Base-by-base conservation (phyloP, 2,329 filamentous ascomycete species). In the Phaeomoniella chlamydospora region DNA sequence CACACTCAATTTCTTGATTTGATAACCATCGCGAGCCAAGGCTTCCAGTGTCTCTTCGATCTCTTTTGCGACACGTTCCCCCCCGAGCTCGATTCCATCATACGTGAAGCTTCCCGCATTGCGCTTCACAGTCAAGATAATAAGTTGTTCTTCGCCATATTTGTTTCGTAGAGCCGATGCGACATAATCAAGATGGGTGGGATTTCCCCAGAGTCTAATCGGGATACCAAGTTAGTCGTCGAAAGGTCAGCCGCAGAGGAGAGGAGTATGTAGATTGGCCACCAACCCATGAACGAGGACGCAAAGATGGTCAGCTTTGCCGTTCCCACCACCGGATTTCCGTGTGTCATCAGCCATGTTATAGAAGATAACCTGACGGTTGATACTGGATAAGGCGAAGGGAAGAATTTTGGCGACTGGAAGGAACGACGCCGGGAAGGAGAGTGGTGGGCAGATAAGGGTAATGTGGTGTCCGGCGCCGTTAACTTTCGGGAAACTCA, bases 1-100 rank as follows among this genome's bases (percentile, higher is more conserved):
- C 29, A 96, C 66, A 54, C 86, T 94, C 43, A 96, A 65, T 58
- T 86, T 92, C 33, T 62, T 77, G 49, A 94, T 80, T 30, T 72
- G 69, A 45, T 79, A 73, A 15, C 85, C 87, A 17, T 67, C 62
- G 30, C 61, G 60, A 34, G 71, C 67, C 18, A 76, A 47, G 18
- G 62, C 57, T 16, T 65, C 58, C 17, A 80, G 56, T 14, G 62
- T 64, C 34, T 73, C 61, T 49, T 80, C 77, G 22, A 81, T 66
- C 48, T 81, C 76, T 38, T 67, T 57, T 2, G 72, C 70, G 37
- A 76, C 64, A 38, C 80, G 68, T 47, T 83, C 74, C 37, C 75
- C 80, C 40, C 78, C 77, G 5, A 77, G 58, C 45, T 82, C 77
- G 44, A 81, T 73, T 43, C 77, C 73, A 54, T 77, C 73, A 50